phyloP scores from a whole-genome alignment of 2,329 filamentous ascomycete genomes.

The Fusarium heterosporum region DNA sequence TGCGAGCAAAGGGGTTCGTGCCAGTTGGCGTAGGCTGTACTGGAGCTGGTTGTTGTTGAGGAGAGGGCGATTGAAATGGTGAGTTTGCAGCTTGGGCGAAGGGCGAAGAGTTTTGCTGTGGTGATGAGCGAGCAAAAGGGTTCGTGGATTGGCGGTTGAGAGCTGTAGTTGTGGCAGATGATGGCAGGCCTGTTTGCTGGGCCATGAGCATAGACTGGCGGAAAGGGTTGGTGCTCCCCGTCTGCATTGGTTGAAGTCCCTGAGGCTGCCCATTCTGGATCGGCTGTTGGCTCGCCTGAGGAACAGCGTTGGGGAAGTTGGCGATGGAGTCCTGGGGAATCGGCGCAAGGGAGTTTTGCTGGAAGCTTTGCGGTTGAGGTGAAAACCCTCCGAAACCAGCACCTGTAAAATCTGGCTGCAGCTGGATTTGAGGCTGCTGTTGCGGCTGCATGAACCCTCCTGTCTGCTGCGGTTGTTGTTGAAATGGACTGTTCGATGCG shows the following conservation, averaged over 20 bases:
- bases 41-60: conserved; percentile 51
- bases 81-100: conserved; percentile 54
- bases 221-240: conserved; percentile 86
- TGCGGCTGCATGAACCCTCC: conserved; percentile 41
- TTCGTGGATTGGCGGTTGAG: conserved; percentile 79
- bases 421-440: conserved; percentile 54
- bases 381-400: conserved; percentile 88
- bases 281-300: conserved; percentile 35
- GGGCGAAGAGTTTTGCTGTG: conserved; percentile 54
- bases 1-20: conserved; percentile 69
- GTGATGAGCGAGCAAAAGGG: conserved; percentile 80
- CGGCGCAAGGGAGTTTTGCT: conserved; percentile 63
- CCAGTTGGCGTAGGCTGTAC: conserved; percentile 65
- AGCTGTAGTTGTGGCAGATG: conserved; percentile 57
- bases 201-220: conserved; percentile 85
- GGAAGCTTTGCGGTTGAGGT: conserved; percentile 67
- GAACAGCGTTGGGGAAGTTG: conserved; percentile 51
- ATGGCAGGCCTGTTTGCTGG: conserved; percentile 64
- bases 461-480: conserved; percentile 53
- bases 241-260: conserved; percentile 44
- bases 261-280: conserved; percentile 40
- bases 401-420: conserved; percentile 69
- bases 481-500: conserved; percentile 49
- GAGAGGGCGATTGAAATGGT: conserved; percentile 59
- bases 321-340: conserved; percentile 67